Evolutionary conservation across 352 stramenopile genomes (phyloP).

Genomic region (Phytophthora meadii): DNA sequence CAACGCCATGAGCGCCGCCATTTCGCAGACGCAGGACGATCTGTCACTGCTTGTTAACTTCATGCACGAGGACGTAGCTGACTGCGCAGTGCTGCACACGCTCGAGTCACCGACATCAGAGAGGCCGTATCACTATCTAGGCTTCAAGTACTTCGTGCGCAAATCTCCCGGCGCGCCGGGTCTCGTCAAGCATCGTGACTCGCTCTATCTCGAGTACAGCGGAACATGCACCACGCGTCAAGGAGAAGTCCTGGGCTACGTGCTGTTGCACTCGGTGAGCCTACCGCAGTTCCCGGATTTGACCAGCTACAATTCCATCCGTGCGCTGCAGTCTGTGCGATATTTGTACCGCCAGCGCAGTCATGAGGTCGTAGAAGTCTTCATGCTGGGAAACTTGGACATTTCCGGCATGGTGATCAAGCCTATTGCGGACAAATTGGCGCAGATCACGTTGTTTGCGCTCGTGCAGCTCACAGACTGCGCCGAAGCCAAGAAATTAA

Average conservation of each 20-base stretch:
- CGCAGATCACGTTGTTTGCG: conserved; percentile 44
- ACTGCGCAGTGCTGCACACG: conserved; percentile 36
- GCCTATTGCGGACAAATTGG: conserved; percentile 41
- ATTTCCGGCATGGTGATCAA: conserved; percentile 46
- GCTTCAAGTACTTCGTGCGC: conserved; percentile 67
- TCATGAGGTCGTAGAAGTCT: conserved; percentile 56
- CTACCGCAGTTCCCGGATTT: conserved; percentile 51
- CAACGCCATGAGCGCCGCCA: conserved; percentile 50
- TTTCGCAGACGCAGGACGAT: conserved; percentile 55
- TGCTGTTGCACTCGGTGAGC: conserved; percentile 61
- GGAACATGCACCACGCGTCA: conserved; percentile 39
- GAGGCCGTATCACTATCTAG: conserved; percentile 54
- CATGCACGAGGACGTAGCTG: conserved; percentile 43
- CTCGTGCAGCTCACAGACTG: conserved; percentile 55
- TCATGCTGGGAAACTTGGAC: conserved; percentile 54
- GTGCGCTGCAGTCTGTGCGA: conserved; percentile 46
- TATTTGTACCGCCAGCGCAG: conserved; percentile 57
- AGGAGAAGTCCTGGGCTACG: conserved; percentile 54
- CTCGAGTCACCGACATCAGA: conserved; percentile 41
- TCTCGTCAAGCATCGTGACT: conserved; percentile 56
- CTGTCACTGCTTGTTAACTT: conserved; percentile 53
- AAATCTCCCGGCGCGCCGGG: conserved; percentile 42
- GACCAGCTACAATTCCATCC: conserved; percentile 53
- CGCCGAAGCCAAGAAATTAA: conserved; percentile 57
- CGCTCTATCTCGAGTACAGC: conserved; percentile 54